Base-by-base conservation (phyloP, 495 filamentous ascomycete genomes). In the Aspergillus cristatus region DNA sequence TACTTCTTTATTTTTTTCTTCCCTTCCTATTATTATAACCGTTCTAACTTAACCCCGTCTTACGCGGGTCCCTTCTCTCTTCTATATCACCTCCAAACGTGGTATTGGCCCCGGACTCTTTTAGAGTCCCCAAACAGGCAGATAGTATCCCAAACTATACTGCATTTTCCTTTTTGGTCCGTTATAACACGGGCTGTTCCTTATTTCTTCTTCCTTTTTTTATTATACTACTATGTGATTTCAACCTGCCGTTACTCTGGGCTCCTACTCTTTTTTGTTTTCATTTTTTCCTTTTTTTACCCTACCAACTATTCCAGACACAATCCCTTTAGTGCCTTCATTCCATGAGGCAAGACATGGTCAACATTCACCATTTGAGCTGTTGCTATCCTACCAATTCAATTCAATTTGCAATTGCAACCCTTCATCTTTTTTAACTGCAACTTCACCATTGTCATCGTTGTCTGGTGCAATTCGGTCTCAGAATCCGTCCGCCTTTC, bases 291-390 rank as follows among this genome's bases (percentile, higher is more conserved):
- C 8, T 24, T 24, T 24, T 24, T 24, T 24, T 24, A 24, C 4
- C 8, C 8, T 24, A 24, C 20, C 20, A 4, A 4, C 20, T 24
- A 24, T 8, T 24, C 20, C 20, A 24, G 14, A 35, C 20, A 18
- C 45, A 44, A 40, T 46, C 44, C 48, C 50, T 51, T 50, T 50
- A 43, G 51, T 50, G 53, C 46, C 52, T 54, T 57, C 54, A 62
- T 63, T 60, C 55, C 54, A 60, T 54, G 49, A 50, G 51, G 36
- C 52, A 41, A 42, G 45, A 43, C 45, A 48, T 47, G 26, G 37
- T 42, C 42, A 43, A 43, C 50, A 55, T 54, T 51, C 51, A 48
- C 42, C 37, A 38, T 43, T 29, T 45, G 45, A 43, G 45, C 40
- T 40, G 34, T 37, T 41, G 29, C 38, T 35, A 22, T 32, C 33